Evolutionary conservation across 495 filamentous ascomycete genomes (phyloP).

Genomic region (Geopyxis carbonaria): DNA sequence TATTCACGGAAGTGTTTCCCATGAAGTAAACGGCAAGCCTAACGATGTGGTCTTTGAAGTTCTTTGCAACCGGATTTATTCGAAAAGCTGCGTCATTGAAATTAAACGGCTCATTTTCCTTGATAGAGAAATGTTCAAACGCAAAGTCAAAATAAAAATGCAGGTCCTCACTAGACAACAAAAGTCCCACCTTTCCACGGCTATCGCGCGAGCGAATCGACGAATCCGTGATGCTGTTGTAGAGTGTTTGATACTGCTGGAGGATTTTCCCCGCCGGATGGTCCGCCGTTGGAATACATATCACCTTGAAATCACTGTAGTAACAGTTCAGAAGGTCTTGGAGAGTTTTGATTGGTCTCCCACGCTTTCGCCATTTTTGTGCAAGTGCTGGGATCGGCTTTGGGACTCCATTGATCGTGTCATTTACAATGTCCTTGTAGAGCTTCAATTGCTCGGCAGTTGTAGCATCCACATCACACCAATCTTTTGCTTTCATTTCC

Average conservation of each 20-base stretch:
- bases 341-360: constrained; percentile 10
- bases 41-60: constrained; percentile 17
- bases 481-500: background rate
- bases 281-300: constrained; percentile 17
- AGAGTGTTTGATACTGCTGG: constrained; percentile 14
- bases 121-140: constrained; percentile 16
- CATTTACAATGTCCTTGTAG: constrained; percentile 9
- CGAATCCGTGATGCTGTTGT: constrained; percentile 10
- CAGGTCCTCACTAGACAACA: constrained; percentile 21
- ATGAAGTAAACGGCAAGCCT: constrained; percentile 14
- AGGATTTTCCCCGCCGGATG: constrained; percentile 9
- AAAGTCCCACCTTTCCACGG: constrained; percentile 14
- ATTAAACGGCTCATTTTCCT: constrained; percentile 18
- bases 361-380: constrained; percentile 1
- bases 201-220: constrained; percentile 12
- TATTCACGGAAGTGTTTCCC: constrained; percentile 1
- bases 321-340: constrained; percentile 19
- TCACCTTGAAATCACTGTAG: constrained; percentile 20
- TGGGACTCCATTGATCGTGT: background rate
- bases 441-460: constrained; percentile 15
- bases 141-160: constrained; percentile 14
- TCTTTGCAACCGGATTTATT: constrained; percentile 14
- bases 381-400: constrained; percentile 6
- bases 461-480: constrained; percentile 22
- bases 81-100: constrained; percentile 17